phyloP scores from a whole-genome alignment of 805 yeast species.

The Zygosaccharomyces siamensis region DNA sequence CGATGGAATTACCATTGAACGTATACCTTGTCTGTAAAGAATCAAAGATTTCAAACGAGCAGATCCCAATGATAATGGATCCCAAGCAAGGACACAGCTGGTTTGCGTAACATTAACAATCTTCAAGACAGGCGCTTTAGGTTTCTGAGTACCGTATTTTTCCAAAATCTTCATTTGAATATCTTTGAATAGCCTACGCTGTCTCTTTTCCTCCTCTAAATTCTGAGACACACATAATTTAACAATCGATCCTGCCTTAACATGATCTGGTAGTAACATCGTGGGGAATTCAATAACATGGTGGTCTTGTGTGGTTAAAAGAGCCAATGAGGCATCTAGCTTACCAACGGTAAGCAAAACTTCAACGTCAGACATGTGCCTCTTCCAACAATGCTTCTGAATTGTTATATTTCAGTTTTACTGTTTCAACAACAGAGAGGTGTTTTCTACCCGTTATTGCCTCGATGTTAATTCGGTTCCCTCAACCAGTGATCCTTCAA shows the following conservation, averaged over 20 bases:
- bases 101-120: constrained; percentile 86
- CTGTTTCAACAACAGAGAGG: background rate
- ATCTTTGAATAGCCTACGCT: constrained; percentile 50
- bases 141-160: constrained; percentile 68
- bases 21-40: constrained; percentile 57
- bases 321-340: constrained; percentile 89
- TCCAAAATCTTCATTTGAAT: constrained; percentile 71
- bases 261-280: constrained; percentile 81
- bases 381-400: background rate
- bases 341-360: constrained; percentile 93
- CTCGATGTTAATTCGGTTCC: constrained; percentile 1
- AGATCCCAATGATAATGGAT: constrained; percentile 74
- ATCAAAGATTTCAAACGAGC: constrained; percentile 71
- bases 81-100: constrained; percentile 94
- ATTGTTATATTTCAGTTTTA: background rate
- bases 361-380: constrained; percentile 47
- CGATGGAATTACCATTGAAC: constrained; percentile 76
- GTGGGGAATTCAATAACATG: constrained; percentile 97
- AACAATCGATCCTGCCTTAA: constrained; percentile 87
- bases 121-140: constrained; percentile 63
- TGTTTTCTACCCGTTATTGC: background rate
- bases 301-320: constrained; percentile 84
- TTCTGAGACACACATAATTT: constrained; percentile 81
- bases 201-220: constrained; percentile 55
- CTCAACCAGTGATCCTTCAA: background rate